Percentiles rank a stretch among this genome's conserved stretches.
Conservation (phyloP, 495 filamentous ascomycete genomes). For the Hyphodiscus hymeniophilus region DNA sequence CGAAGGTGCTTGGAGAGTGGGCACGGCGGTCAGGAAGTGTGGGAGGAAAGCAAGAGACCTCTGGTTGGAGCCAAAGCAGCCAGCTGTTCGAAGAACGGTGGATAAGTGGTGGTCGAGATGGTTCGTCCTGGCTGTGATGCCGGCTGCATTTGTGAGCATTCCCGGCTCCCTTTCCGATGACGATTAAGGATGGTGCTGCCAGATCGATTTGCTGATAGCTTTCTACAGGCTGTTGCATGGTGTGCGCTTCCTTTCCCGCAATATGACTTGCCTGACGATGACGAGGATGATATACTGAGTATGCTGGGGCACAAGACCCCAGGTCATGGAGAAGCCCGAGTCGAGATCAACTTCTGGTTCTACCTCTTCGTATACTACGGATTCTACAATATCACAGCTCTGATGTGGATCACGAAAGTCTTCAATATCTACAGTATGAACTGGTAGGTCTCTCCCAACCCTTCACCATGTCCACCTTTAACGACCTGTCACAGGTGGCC, state of each 20-base stretch:
- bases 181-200: slow-evolving; percentile 2
- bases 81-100: slow-evolving; percentile 42
- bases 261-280: slow-evolving; percentile 37
- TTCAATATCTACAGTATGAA: slow-evolving; percentile 61
- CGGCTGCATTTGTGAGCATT: slow-evolving; percentile 45
- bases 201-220: not conserved
- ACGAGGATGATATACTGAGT: slow-evolving; percentile 18
- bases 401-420: slow-evolving; percentile 60
- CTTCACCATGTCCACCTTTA: not conserved
- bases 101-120: slow-evolving; percentile 51
- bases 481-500: slow-evolving; percentile 40
- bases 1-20: slow-evolving; percentile 23
- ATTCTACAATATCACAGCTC: slow-evolving; percentile 53
- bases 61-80: slow-evolving; percentile 46
- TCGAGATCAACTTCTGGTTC: slow-evolving; percentile 60
- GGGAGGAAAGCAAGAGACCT: slow-evolving; percentile 34
- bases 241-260: slow-evolving; percentile 56
- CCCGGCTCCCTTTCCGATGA: too few relatives aligned
- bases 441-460: slow-evolving; percentile 30
- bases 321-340: slow-evolving; percentile 50
- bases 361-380: slow-evolving; percentile 59
- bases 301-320: slow-evolving; percentile 32
- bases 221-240: slow-evolving; percentile 47
- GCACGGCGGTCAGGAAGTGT: slow-evolving; percentile 16
- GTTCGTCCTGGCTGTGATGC: slow-evolving; percentile 45